These are phyloP conservation scores for Sonneratia caseolaris DNA, from an alignment of 345 rosid species.

Conservation along the genomic window DNA sequence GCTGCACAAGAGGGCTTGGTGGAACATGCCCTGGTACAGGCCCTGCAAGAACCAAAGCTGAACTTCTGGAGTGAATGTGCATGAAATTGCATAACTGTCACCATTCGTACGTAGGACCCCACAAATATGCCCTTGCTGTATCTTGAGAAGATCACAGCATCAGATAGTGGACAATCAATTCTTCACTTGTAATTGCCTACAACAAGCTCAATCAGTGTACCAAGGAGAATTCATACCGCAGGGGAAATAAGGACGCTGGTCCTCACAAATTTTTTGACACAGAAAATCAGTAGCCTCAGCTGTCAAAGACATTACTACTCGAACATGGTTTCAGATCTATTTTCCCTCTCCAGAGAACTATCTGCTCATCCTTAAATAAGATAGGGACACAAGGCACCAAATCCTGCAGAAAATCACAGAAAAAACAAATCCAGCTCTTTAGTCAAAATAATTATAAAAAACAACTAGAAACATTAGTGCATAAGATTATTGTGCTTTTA, in stretches of 20 bases:
- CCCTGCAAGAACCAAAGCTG: background rate
- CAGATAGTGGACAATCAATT: background rate
- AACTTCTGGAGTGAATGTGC: background rate
- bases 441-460: background rate
- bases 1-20: background rate
- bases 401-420: conserved; percentile 36
- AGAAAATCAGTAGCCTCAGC: background rate
- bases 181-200: background rate
- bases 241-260: background rate
- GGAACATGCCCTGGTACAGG: background rate
- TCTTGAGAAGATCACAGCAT: background rate
- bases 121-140: no score
- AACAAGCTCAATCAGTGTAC: background rate
- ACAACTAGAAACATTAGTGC: background rate
- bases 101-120: no score
- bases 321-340: conserved; percentile 3
- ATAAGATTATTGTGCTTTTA: background rate
- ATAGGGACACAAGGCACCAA: conserved; percentile 79
- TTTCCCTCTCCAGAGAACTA: conserved; percentile 75
- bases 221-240: background rate
- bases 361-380: conserved; percentile 79
- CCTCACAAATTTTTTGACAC: background rate
- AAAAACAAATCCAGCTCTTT: background rate
- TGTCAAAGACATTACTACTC: background rate
- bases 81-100: background rate